Evolutionary conservation across 208 protist species (phyloP), one percentile per base, ranked within the genome.

Genomic region (Tetramitus jugosus): DNA sequence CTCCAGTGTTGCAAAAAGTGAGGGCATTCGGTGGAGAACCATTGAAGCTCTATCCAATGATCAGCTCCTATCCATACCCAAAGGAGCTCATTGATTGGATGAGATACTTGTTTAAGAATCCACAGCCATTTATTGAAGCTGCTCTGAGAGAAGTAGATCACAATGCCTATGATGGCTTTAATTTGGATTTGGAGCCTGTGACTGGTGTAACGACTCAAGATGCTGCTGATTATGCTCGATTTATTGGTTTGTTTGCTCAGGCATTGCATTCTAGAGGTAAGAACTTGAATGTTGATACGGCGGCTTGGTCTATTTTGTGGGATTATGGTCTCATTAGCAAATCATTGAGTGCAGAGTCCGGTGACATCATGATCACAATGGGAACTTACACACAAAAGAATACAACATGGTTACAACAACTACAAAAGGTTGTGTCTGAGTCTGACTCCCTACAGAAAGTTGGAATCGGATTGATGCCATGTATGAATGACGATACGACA

Each of bases 171-270:
- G 53, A 26, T 26, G 53, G 53, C 26, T n/a, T 61, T n/a, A 61
- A 61, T n/a, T n/a, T 61, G 53, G 53, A 61, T n/a, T n/a, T 61
- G 26, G 53, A 61, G 53, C 53, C 53, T 26, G n/a, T n/a, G n/a
- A n/a, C 26, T 61, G 53, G 53, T n/a, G 26, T n/a, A n/a, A 26
- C n/a, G 53, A n/a, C n/a, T 61, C n/a, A 26, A 26, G 53, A 61
- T 61, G 53, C 53, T 26, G 26, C 26, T 61, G 26, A n/a, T 26
- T 61, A 61, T n/a, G 53, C 53, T n/a, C 26, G n/a, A n/a, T 61
- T 61, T 61, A 26, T 61, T n/a, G n/a, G n/a, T n/a, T n/a, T n/a
- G 53, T 61, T 61, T 61, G 26, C 53, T 26, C 26, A 61, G 26
- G 53, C 53, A 61, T n/a, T 61, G 53, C 53, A 61, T n/a, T n/a